phyloP scores from a whole-genome alignment of 768 basidiomycete genomes.

The Amanita rimosa region DNA sequence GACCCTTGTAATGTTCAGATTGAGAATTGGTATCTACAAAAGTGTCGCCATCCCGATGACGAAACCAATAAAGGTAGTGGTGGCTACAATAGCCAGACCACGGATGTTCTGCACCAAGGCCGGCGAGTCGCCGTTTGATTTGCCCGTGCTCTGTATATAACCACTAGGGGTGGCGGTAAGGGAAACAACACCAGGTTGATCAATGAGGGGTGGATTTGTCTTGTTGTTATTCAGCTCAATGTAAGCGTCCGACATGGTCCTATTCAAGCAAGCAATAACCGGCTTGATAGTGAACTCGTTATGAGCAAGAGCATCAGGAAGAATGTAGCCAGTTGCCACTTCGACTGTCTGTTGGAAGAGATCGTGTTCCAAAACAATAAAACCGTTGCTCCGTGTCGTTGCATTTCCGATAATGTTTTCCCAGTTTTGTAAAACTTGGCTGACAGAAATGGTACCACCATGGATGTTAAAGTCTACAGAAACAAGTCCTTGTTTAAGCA shows the following conservation, averaged over 20 bases:
- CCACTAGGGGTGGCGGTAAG: constrained; percentile 22
- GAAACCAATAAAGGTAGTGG: background rate
- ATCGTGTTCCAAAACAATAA: constrained; percentile 85
- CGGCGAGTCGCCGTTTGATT: background rate
- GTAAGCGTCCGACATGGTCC: constrained; percentile 54
- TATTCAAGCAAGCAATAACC: constrained; percentile 57
- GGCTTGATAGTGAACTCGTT: constrained; percentile 55
- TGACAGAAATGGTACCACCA: constrained; percentile 43
- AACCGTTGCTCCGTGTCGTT: constrained; percentile 50
- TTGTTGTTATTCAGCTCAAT: constrained; percentile 72
- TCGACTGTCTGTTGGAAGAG: constrained; percentile 80
- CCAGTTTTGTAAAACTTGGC: constrained; percentile 62
- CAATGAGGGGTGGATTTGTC: constrained; percentile 39
- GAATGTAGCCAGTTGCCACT: constrained; percentile 76
- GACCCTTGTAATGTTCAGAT: background rate
- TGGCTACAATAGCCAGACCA: background rate
- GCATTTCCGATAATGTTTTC: constrained; percentile 59
- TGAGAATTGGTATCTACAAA: background rate
- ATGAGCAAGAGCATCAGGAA: constrained; percentile 67
- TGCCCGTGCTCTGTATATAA: constrained; percentile 18
- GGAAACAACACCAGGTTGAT: constrained; percentile 10
- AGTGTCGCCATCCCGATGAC: background rate
- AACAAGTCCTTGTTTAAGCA: background rate
- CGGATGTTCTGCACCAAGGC: background rate
- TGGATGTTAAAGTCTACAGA: constrained; percentile 69